phyloP scores from a whole-genome alignment of 495 filamentous ascomycete species.

The Antarctomyces pellizariae region DNA sequence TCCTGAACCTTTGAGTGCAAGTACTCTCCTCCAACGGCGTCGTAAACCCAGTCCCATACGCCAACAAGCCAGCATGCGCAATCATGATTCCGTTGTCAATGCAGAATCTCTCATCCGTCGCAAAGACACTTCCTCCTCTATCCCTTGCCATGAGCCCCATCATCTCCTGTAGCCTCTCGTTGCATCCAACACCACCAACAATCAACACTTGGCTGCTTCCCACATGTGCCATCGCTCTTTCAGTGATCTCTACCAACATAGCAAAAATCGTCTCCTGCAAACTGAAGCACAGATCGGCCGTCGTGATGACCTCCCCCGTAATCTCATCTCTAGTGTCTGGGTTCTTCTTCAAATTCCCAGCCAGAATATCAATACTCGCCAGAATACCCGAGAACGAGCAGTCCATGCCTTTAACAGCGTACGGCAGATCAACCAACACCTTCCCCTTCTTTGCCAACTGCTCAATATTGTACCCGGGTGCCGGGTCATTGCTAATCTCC shows the following conservation, averaged over 20 bases:
- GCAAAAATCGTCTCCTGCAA: constrained; percentile 87
- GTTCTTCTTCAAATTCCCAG: constrained; percentile 30
- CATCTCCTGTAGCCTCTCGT: constrained; percentile 91
- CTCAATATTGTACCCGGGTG: constrained; percentile 95
- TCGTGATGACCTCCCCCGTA: constrained; percentile 30
- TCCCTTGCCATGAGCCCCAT: constrained; percentile 93
- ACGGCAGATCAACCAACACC: constrained; percentile 67
- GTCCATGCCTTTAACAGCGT: constrained; percentile 97
- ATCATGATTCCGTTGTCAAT: constrained; percentile 99
- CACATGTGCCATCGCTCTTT: constrained; percentile 95
- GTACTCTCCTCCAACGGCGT: constrained; percentile 61
- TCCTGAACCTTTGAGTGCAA: constrained; percentile 86
- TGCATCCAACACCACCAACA: constrained; percentile 95
- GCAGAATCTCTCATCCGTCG: constrained; percentile 90
- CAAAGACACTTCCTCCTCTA: constrained; percentile 72
- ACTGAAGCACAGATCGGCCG: constrained; percentile 80
- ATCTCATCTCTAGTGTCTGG: constrained; percentile 19
- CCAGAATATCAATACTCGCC: constrained; percentile 55
- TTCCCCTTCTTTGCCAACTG: constrained; percentile 67
- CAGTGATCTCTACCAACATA: constrained; percentile 97
- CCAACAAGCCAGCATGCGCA: constrained; percentile 79
- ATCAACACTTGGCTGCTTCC: constrained; percentile 77
- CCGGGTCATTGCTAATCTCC: constrained; percentile 80
- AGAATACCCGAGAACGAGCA: constrained; percentile 85
- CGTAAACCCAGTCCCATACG: constrained; percentile 52